Conservation (phyloP, 2,329 filamentous ascomycete species). For the Phoma sp. region DNA sequence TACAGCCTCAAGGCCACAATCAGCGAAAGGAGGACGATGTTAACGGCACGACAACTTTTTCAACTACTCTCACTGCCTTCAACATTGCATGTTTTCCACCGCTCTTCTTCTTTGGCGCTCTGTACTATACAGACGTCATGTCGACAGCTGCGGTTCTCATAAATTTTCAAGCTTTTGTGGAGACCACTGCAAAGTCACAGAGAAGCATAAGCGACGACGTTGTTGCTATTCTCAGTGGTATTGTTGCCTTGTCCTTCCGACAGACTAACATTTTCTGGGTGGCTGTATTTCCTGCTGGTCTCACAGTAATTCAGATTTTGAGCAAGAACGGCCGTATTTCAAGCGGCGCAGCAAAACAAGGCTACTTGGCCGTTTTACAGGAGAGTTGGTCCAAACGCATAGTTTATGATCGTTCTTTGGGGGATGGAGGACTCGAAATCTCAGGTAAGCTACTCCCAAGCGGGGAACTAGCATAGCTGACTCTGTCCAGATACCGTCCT, state of each 20-base stretch:
- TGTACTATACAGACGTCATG: slow-evolving; percentile 94
- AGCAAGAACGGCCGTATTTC: slow-evolving; percentile 20
- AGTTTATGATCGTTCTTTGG: slow-evolving; percentile 33
- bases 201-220: slow-evolving; percentile 21
- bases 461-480: background rate
- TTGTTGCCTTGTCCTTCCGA: slow-evolving; percentile 75
- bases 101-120: slow-evolving; percentile 91
- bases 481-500: slow-evolving; percentile 31
- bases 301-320: slow-evolving; percentile 41
- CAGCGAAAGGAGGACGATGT: background rate
- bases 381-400: slow-evolving; percentile 32
- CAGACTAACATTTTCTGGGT: slow-evolving; percentile 99
- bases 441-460: background rate
- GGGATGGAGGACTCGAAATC: slow-evolving; percentile 29
- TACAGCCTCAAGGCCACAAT: background rate
- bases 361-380: slow-evolving; percentile 13
- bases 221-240: slow-evolving; percentile 61
- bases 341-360: background rate
- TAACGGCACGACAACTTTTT: slow-evolving; percentile 39
- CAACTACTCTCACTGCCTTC: slow-evolving; percentile 67
- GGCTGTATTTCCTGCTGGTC: slow-evolving; percentile 74
- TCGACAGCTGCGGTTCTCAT: slow-evolving; percentile 79
- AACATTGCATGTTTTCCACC: slow-evolving; percentile 88
- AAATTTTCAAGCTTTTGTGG: slow-evolving; percentile 65
- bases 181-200: slow-evolving; percentile 23